phyloP scores from a whole-genome alignment of 1,139 yeast species.

The Candida sp. region DNA sequence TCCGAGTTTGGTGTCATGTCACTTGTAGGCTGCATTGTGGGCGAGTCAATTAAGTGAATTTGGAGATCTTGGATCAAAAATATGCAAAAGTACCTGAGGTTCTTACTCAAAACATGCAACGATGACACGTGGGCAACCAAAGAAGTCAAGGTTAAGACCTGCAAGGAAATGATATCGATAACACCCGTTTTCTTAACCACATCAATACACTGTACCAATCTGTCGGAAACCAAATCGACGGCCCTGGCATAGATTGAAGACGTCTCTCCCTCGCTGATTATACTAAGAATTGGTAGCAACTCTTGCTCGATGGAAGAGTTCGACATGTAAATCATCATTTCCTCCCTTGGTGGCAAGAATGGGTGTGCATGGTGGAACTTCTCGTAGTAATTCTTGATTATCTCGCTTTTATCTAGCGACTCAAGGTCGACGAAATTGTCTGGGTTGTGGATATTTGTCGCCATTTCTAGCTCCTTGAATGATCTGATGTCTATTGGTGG shows the following conservation, averaged over 20 bases:
- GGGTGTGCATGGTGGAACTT: constrained; percentile 49
- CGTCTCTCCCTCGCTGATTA: constrained; percentile 50
- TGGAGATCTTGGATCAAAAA: constrained; percentile 36
- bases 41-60: constrained; percentile 35
- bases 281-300: constrained; percentile 45
- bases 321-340: constrained; percentile 31
- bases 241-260: constrained; percentile 35
- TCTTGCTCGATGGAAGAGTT: constrained; percentile 37
- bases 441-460: constrained; percentile 9
- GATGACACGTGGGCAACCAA: constrained; percentile 52
- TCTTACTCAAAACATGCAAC: constrained; percentile 44
- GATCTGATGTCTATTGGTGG: constrained; percentile 10
- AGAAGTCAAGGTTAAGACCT: constrained; percentile 37
- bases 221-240: constrained; percentile 31
- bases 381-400: constrained; percentile 38
- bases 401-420: constrained; percentile 17
- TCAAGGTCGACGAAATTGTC: constrained; percentile 12
- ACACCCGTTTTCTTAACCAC: constrained; percentile 23
- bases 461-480: constrained; percentile 13
- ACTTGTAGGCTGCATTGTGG: not conserved
- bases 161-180: constrained; percentile 46
- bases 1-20: constrained; percentile 12
- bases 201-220: constrained; percentile 36
- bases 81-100: constrained; percentile 41
- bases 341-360: constrained; percentile 39